Conservation (phyloP, 768 basidiomycete genomes). For the Boletus subparvulus region DNA sequence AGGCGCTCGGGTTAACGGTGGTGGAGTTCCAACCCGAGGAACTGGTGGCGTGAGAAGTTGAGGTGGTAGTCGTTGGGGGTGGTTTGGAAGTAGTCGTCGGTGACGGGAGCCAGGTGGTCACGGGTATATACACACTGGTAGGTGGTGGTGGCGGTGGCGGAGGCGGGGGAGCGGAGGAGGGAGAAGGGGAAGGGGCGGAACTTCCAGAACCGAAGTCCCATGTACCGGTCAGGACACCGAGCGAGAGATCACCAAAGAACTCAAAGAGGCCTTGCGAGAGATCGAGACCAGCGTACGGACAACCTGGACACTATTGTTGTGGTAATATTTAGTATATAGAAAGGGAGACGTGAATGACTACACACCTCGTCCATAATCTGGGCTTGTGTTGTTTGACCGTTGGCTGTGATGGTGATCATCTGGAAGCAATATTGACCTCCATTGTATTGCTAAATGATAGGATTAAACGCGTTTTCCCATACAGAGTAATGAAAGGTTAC, state of each 20-base stretch:
- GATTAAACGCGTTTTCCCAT: conserved; percentile 1
- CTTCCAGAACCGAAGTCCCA: conserved; percentile 48
- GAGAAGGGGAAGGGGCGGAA: conserved; percentile 23
- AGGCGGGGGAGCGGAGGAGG: conserved; percentile 15
- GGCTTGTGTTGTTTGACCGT: conserved; percentile 55
- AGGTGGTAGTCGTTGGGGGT: conserved; percentile 25
- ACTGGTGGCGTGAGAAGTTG: conserved; percentile 6
- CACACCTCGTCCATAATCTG: conserved; percentile 60
- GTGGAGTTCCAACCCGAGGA: conserved; percentile 15
- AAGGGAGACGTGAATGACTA: background rate
- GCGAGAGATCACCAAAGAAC: conserved; percentile 47
- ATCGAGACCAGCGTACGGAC: conserved; percentile 66
- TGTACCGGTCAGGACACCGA: conserved; percentile 56
- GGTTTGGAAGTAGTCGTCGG: conserved; percentile 25
- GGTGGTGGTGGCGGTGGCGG: conserved; percentile 18
- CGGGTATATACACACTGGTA: conserved; percentile 4
- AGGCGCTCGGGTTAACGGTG: conserved; percentile 9
- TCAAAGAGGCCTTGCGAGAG: conserved; percentile 65
- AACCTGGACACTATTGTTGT: conserved; percentile 58
- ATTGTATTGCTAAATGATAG: conserved; percentile 50
- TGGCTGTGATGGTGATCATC: conserved; percentile 57
- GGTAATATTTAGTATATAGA: background rate
- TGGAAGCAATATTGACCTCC: conserved; percentile 56
- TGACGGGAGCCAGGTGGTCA: conserved; percentile 24
- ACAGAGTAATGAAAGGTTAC: conserved; percentile 12